Evolutionary conservation across 495 filamentous ascomycete species (phyloP).

Genomic region (Xylaria grammica): DNA sequence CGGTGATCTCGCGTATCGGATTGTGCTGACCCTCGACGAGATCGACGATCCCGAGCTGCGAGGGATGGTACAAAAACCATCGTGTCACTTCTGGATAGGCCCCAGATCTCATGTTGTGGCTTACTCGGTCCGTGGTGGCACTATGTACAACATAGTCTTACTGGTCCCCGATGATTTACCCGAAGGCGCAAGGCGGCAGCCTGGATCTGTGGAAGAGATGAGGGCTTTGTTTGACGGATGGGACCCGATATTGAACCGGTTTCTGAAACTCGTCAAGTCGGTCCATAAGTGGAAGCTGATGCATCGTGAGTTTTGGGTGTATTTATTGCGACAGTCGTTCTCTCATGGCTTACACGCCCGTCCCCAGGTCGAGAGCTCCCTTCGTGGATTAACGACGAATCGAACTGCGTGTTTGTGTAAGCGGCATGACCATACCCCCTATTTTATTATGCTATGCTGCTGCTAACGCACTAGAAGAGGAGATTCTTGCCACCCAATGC

Average conservation of each 20-base stretch:
- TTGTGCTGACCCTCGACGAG: conserved; percentile 52
- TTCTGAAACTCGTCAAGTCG: conserved; percentile 28
- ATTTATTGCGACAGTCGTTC: neutral
- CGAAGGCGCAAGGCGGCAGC: conserved; percentile 39
- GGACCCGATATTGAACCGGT: conserved; percentile 47
- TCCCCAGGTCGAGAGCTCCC: conserved; percentile 37
- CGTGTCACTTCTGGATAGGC: conserved; percentile 70
- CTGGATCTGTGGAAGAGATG: conserved; percentile 51
- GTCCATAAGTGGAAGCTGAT: conserved; percentile 46
- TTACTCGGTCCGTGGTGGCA: conserved; percentile 57
- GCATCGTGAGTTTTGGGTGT: conserved; percentile 33
- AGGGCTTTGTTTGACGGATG: conserved; percentile 50
- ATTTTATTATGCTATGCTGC: neutral
- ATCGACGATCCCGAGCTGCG: conserved; percentile 48
- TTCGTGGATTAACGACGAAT: conserved; percentile 32
- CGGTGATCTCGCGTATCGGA: conserved; percentile 62
- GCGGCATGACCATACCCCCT: neutral
- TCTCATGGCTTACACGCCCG: neutral
- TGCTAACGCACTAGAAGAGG: conserved; percentile 36
- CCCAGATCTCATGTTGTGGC: conserved; percentile 58
- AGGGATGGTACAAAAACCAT: conserved; percentile 54
- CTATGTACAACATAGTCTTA: conserved; percentile 61
- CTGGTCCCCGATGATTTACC: conserved; percentile 54
- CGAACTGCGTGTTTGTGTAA: conserved; percentile 36
- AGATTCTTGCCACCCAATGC: conserved; percentile 63